Conservation (phyloP, 1,284 basidiomycete genomes). For the Ganoderma boninense region DNA sequence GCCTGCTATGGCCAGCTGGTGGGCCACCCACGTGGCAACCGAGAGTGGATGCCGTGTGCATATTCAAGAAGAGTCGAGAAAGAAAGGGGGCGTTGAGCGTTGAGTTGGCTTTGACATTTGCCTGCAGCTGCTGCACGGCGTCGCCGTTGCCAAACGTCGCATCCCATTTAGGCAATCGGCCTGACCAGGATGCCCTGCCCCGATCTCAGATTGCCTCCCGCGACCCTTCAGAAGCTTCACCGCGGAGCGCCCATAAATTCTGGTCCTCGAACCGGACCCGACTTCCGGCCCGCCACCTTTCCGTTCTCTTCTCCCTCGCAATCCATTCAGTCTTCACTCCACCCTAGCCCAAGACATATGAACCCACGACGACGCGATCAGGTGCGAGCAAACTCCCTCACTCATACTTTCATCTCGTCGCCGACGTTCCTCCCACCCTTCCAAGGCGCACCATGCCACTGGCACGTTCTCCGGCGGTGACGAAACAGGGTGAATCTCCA, state of each 20-base stretch:
- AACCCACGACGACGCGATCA: background rate
- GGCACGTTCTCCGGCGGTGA: slow-evolving; percentile 23
- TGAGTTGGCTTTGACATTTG: too few relatives aligned
- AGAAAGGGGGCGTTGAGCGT: too few relatives aligned
- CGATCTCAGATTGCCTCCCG: background rate
- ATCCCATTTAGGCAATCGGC: background rate
- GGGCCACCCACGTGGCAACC: too few relatives aligned
- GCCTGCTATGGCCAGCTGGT: background rate
- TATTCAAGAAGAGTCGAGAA: too few relatives aligned
- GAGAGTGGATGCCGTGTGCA: too few relatives aligned
- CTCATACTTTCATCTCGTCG: background rate
- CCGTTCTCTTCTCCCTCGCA: background rate
- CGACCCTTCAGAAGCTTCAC: background rate
- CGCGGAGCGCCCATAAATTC: background rate
- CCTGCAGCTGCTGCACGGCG: too few relatives aligned
- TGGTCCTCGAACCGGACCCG: background rate
- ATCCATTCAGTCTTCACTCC: background rate
- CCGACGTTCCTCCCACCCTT: background rate
- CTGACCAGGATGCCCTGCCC: background rate
- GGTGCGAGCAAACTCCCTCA: background rate
- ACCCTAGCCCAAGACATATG: background rate
- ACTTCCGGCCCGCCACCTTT: background rate
- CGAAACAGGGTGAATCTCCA: slow-evolving; percentile 28
- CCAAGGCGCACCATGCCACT: background rate
- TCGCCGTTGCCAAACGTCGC: background rate